Evolutionary conservation across 73 alveolate genomes (phyloP).

Genomic region (Blepharisma japonicum): DNA sequence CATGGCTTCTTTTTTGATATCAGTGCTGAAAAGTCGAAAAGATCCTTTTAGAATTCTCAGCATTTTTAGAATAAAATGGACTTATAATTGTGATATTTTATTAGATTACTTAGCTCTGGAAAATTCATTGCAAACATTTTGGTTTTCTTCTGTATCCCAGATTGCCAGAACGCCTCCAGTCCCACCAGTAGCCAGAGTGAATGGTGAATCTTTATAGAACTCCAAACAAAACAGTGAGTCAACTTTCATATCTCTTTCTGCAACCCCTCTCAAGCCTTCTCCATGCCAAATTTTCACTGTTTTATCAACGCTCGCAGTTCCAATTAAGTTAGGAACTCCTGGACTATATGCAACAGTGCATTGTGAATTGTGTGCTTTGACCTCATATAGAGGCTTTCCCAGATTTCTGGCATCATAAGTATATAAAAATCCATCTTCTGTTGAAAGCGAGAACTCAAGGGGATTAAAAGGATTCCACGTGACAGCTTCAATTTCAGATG

Average conservation of each 20-base stretch:
- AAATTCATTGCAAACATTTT: not conserved
- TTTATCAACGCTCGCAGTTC: slow-evolving; percentile 90
- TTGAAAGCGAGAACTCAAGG: slow-evolving; percentile 71
- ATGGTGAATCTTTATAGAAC: slow-evolving; percentile 78
- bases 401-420: slow-evolving; percentile 87
- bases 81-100: too few species aligned
- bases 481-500: slow-evolving; percentile 73
- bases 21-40: too few species aligned
- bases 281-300: slow-evolving; percentile 79
- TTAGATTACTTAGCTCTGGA: too few species aligned
- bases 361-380: slow-evolving; percentile 84
- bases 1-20: not conserved
- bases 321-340: slow-evolving; percentile 69
- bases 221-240: slow-evolving; percentile 75
- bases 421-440: slow-evolving; percentile 90
- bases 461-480: slow-evolving; percentile 88
- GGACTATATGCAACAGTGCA: slow-evolving; percentile 80
- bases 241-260: slow-evolving; percentile 43
- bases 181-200: slow-evolving; percentile 88
- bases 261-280: not conserved
- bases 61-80: too few species aligned
- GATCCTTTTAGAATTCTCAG: too few species aligned
- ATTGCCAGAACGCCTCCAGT: slow-evolving; percentile 79
- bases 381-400: slow-evolving; percentile 55
- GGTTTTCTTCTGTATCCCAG: slow-evolving; percentile 86